These are phyloP conservation scores for Sporothrix euskadiensis DNA, from an alignment of 2,329 filamentous ascomycete species.

Conservation along the genomic window DNA sequence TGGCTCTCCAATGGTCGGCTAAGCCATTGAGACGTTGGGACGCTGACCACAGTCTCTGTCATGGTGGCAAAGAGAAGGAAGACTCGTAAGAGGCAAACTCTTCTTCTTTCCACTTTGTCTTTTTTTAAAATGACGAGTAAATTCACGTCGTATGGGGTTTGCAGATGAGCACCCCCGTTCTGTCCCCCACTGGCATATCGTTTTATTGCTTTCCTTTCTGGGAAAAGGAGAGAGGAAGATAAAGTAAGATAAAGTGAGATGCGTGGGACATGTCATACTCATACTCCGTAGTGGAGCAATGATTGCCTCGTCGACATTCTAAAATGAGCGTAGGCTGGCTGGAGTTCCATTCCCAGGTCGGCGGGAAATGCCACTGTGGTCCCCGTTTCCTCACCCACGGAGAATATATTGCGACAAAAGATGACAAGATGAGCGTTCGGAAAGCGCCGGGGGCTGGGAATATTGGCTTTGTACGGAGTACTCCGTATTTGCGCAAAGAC, in stretches of 20 bases:
- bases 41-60: neutral
- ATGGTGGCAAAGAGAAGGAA: neutral
- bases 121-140: neutral
- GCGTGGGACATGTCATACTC: neutral
- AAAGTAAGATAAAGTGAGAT: neutral
- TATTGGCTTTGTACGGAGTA: neutral
- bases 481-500: neutral
- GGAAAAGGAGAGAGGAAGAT: neutral
- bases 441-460: neutral
- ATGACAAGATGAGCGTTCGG: neutral
- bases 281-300: neutral
- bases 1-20: neutral
- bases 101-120: neutral
- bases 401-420: constrained; percentile 5
- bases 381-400: neutral
- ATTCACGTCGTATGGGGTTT: neutral
- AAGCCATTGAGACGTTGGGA: neutral
- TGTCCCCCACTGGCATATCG: neutral
- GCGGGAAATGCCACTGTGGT: neutral
- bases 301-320: neutral
- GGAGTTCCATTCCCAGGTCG: neutral
- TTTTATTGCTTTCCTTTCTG: constrained; percentile 11
- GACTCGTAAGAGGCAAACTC: neutral
- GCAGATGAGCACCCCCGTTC: neutral
- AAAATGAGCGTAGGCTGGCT: neutral